Percentiles rank a stretch among this genome's conserved stretches.
phyloP scores from a whole-genome alignment of 352 stramenopile genomes.

The Phytophthora multivora region DNA sequence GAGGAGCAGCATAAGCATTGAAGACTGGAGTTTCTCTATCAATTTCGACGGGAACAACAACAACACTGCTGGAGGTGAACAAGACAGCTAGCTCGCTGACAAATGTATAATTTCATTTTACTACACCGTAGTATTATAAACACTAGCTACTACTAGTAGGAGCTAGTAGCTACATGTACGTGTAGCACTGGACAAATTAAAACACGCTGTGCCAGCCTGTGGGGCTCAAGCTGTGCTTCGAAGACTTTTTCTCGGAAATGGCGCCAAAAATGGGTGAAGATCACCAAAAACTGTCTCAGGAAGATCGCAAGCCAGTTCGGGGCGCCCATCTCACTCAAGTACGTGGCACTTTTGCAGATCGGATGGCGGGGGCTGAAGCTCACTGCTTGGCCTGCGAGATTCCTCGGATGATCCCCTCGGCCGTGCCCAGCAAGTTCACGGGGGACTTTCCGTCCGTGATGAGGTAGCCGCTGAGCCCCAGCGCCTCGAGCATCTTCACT shows the following conservation, averaged over 20 bases:
- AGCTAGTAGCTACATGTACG: too few species aligned
- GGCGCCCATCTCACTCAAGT: constrained; percentile 25
- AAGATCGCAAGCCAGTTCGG: constrained; percentile 21
- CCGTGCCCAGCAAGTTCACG: constrained; percentile 77
- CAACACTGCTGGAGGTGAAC: too few species aligned
- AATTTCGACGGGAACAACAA: too few species aligned
- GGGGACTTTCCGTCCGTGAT: constrained; percentile 86
- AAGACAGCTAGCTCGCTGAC: too few species aligned
- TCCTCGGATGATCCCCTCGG: constrained; percentile 73
- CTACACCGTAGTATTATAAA: too few species aligned
- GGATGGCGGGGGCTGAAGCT: constrained; percentile 2
- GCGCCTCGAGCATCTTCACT: constrained; percentile 75
- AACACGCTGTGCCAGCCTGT: too few species aligned
- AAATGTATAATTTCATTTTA: too few species aligned
- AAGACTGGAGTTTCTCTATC: too few species aligned
- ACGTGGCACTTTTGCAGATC: constrained; percentile 20
- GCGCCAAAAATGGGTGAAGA: constrained; percentile 8
- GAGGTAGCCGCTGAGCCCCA: constrained; percentile 82
- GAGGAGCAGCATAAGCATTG: too few species aligned
- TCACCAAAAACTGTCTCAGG: constrained; percentile 10
- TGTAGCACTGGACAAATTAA: too few species aligned
- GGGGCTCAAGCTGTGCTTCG: too few species aligned
- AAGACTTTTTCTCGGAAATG: neutral
- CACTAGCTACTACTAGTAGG: too few species aligned
- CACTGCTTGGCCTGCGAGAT: constrained; percentile 51